Percentiles rank a stretch among this genome's conserved stretches.
phyloP scores from a whole-genome alignment of 164 flowering plant species.

The Macadamia tetraphylla region DNA sequence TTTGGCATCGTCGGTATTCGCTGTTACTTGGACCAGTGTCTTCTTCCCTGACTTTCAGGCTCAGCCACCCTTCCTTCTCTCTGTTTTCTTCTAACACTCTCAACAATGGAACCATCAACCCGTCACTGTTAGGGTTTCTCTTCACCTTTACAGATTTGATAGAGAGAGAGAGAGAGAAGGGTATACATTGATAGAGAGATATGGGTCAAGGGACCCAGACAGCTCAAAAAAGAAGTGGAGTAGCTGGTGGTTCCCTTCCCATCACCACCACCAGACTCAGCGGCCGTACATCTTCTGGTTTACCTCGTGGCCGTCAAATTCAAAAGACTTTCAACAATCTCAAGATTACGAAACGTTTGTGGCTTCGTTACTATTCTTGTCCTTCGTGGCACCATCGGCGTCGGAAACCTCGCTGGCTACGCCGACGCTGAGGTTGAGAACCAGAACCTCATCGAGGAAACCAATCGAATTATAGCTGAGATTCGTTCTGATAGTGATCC shows the following conservation, averaged over 20 bases:
- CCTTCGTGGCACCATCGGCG: slow-evolving; percentile 33
- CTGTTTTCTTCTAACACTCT: no score
- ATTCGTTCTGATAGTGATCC: slow-evolving; percentile 22
- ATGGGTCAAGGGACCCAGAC: slow-evolving; percentile 35
- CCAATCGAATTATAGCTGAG: slow-evolving; percentile 26
- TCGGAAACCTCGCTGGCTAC: slow-evolving; percentile 19
- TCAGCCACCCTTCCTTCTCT: no score
- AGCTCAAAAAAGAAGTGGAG: slow-evolving; percentile 33
- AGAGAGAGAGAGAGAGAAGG: no score
- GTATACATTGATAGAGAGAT: neutral
- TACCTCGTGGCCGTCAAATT: slow-evolving; percentile 45
- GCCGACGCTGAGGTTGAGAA: slow-evolving; percentile 17
- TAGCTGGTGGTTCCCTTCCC: slow-evolving; percentile 14
- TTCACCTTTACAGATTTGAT: no score
- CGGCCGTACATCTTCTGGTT: slow-evolving; percentile 9
- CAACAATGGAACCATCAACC: no score
- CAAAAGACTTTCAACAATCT: slow-evolving; percentile 39
- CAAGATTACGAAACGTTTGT: slow-evolving; percentile 30
- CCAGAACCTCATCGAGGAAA: slow-evolving; percentile 22
- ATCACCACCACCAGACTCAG: slow-evolving; percentile 16
- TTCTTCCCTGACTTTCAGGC: no score
- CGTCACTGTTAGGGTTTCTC: no score
- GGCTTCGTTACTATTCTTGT: slow-evolving; percentile 33
- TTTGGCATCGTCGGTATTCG: no score
- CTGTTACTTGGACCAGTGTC: no score